Evolutionary conservation across 1,284 basidiomycete genomes (phyloP).

Genomic region (Polyporus tsugae): DNA sequence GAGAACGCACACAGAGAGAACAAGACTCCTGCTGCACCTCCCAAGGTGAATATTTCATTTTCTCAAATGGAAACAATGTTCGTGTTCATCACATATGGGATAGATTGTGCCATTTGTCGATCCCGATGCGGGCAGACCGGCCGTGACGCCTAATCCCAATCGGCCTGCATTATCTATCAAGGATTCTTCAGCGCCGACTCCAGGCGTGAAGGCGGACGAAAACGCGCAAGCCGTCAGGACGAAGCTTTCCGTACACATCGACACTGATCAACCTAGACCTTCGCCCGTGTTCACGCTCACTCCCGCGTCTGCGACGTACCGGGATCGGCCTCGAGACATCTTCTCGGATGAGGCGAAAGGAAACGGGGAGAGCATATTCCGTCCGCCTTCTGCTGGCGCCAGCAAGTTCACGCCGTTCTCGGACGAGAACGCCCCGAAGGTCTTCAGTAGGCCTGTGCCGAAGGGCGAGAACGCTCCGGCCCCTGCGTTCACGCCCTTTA

Average conservation of each 20-base stretch:
- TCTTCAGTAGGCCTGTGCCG: conserved; percentile 71
- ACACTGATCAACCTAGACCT: conserved; percentile 29
- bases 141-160: conserved; percentile 40
- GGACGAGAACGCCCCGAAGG: conserved; percentile 65
- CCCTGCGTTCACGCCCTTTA: conserved; percentile 54
- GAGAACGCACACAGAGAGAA: conserved; percentile 61
- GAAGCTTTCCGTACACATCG: conserved; percentile 28
- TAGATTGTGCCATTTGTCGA: conserved; percentile 45
- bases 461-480: conserved; percentile 48
- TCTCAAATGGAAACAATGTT: not conserved
- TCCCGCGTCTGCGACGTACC: conserved; percentile 58
- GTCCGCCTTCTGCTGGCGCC: conserved; percentile 22
- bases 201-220: conserved; percentile 31
- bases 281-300: conserved; percentile 62
- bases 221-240: conserved; percentile 42
- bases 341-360: conserved; percentile 54
- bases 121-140: conserved; percentile 38
- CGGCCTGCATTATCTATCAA: conserved; percentile 50
- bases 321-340: conserved; percentile 43
- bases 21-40: conserved; percentile 47
- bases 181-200: conserved; percentile 37
- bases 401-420: conserved; percentile 56
- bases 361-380: conserved; percentile 40
- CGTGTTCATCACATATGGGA: not conserved
- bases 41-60: conserved; percentile 50